Evolutionary conservation across 2,329 filamentous ascomycete species (phyloP).

Genomic region (Penicillium glabrum): DNA sequence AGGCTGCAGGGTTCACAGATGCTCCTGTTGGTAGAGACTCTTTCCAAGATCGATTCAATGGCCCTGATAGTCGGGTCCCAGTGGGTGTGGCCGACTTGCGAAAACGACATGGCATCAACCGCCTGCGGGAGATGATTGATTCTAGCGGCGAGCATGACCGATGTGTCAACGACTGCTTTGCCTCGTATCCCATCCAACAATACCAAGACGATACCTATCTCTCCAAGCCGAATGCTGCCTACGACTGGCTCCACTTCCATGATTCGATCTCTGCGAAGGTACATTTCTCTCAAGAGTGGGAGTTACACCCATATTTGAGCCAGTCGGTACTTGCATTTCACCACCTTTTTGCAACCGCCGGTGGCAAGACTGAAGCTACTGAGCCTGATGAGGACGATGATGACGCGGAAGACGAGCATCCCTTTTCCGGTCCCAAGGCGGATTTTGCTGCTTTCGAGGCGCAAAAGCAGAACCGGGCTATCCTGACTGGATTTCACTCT

Average conservation of each 20-base stretch:
- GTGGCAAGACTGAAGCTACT: conserved; percentile 48
- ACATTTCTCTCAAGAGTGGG: conserved; percentile 87
- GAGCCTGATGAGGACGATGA: conserved; percentile 48
- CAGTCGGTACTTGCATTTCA: conserved; percentile 89
- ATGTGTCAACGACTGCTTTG: conserved; percentile 71
- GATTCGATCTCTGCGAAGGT: conserved; percentile 77
- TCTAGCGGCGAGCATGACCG: conserved; percentile 63
- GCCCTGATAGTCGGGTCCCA: conserved; percentile 27
- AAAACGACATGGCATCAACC: conserved; percentile 60
- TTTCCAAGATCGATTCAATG: conserved; percentile 36
- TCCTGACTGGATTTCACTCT: conserved; percentile 71
- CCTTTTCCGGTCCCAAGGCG: conserved; percentile 79
- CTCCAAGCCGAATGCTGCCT: conserved; percentile 80
- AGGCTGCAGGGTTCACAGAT: conserved; percentile 61
- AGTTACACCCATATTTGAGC: conserved; percentile 81
- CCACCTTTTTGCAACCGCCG: conserved; percentile 78
- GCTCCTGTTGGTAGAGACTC: conserved; percentile 39
- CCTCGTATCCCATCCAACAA: conserved; percentile 79
- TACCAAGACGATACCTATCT: conserved; percentile 93
- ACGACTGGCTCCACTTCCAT: conserved; percentile 96
- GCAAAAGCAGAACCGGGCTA: conserved; percentile 72
- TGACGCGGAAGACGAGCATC: conserved; percentile 56
- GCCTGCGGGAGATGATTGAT: conserved; percentile 62
- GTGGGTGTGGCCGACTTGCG: conserved; percentile 60
- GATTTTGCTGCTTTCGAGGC: conserved; percentile 80